A percentile compares a stretch with the other conserved stretches of the same genome.
Conservation (phyloP, 192 early-diverging fungal species). For the Coemansia sp. region DNA sequence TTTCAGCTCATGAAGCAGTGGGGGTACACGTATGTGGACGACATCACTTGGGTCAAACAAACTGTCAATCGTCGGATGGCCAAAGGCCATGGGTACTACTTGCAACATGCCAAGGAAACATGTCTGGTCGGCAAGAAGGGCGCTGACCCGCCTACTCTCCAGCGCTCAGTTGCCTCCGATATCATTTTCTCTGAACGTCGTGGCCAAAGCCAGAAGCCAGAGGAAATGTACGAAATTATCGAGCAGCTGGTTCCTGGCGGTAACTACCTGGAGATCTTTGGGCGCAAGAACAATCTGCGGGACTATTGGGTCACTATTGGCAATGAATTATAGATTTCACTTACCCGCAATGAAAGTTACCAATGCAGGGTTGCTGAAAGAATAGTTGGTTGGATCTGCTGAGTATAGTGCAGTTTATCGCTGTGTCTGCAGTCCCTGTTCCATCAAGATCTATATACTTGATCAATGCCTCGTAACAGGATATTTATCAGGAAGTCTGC, state of each 20-base stretch:
- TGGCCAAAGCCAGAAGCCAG: constrained; percentile 95
- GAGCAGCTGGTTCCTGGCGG: constrained; percentile 91
- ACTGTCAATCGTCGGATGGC: constrained; percentile 96
- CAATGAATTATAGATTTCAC: constrained; percentile 90
- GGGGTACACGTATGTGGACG: constrained; percentile 94
- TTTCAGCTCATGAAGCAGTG: constrained; percentile 94
- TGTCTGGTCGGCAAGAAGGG: constrained; percentile 93
- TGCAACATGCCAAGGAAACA: constrained; percentile 97
- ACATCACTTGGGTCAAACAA: constrained; percentile 97
- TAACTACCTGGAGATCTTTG: constrained; percentile 93
- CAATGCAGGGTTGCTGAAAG: no score
- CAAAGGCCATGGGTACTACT: constrained; percentile 95
- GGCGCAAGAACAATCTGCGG: constrained; percentile 91
- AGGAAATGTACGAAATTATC: constrained; percentile 93
- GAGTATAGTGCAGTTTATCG: no score
- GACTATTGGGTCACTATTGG: constrained; percentile 97
- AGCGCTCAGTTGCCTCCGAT: constrained; percentile 76
- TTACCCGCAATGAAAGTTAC: constrained; percentile 1
- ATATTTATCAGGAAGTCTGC: no score
- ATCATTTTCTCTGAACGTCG: constrained; percentile 91
- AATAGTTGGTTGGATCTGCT: no score
- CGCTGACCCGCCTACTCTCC: constrained; percentile 67
- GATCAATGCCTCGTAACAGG: no score
- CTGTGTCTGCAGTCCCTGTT: no score
- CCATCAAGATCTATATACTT: no score